Conservation (phyloP, 2,329 filamentous ascomycete genomes). For the Diaporthe destruens region DNA sequence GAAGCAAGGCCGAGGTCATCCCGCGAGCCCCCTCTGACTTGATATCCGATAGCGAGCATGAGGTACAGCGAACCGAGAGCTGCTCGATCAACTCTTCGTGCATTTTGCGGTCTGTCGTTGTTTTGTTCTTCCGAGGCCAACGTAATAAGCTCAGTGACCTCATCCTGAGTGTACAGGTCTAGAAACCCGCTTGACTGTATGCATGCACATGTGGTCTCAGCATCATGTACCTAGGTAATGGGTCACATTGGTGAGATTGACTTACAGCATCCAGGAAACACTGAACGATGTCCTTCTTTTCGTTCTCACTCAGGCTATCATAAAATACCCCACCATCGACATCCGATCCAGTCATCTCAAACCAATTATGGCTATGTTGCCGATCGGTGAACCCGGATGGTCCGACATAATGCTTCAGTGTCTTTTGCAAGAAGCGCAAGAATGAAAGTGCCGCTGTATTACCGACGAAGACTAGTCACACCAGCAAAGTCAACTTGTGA, state of each 20-base stretch:
- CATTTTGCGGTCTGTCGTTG: background rate
- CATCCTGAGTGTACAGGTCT: slow-evolving; percentile 32
- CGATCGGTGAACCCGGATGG: slow-evolving; percentile 38
- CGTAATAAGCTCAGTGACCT: slow-evolving; percentile 24
- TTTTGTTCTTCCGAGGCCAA: background rate
- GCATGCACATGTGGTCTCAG: background rate
- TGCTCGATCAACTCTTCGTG: slow-evolving; percentile 6
- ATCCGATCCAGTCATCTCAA: slow-evolving; percentile 33
- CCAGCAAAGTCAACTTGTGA: background rate
- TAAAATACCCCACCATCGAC: background rate
- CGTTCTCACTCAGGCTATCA: slow-evolving; percentile 4
- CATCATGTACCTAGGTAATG: background rate
- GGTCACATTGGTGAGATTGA: background rate
- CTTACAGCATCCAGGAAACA: slow-evolving; percentile 35
- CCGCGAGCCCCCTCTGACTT: slow-evolving; percentile 41
- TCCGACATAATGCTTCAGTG: slow-evolving; percentile 37
- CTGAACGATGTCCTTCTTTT: slow-evolving; percentile 14
- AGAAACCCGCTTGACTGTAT: slow-evolving; percentile 35
- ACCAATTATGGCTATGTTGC: slow-evolving; percentile 31
- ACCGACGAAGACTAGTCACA: slow-evolving; percentile 34
- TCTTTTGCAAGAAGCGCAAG: slow-evolving; percentile 35
- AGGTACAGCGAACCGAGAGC: slow-evolving; percentile 37
- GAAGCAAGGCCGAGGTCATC: slow-evolving; percentile 38
- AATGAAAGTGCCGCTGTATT: slow-evolving; percentile 39
- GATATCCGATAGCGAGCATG: slow-evolving; percentile 45